Conservation (phyloP, 441 rosid genomes). For the Syzygium malaccense region DNA sequence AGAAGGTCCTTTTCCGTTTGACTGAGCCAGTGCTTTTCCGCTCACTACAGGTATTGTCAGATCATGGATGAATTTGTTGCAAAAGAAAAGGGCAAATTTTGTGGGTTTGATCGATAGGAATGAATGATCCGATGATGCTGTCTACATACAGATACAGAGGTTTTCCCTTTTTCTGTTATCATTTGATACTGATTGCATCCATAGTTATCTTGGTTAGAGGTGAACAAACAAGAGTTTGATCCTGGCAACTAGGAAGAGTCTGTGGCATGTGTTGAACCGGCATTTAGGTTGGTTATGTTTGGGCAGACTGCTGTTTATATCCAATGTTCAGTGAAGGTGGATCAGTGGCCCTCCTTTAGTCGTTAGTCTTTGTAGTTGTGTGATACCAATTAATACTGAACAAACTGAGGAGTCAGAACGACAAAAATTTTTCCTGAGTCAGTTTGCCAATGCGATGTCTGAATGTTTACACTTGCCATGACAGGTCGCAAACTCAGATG, state of each 20-base stretch:
- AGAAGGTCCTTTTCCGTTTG: conserved; percentile 72
- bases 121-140: background rate
- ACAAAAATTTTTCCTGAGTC: background rate
- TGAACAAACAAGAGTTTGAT: background rate
- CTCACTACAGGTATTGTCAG: conserved; percentile 59
- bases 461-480: conserved; percentile 11
- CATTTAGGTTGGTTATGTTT: background rate
- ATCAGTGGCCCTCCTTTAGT: background rate
- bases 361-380: background rate
- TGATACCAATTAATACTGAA: background rate
- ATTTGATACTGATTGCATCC: background rate
- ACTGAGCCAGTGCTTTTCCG: conserved; percentile 90
- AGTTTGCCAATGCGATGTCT: background rate
- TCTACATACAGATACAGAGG: background rate
- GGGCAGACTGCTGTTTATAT: background rate
- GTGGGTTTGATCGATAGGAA: background rate
- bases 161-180: background rate
- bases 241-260: background rate
- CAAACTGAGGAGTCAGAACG: background rate
- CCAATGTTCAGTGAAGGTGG: background rate
- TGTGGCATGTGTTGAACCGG: background rate
- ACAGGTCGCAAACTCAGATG: conserved; percentile 95
- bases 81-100: background rate
- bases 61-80: background rate
- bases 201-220: background rate